Base-by-base conservation (phyloP, 2,329 filamentous ascomycete species). In the Colletotrichum gloeosporioides region DNA sequence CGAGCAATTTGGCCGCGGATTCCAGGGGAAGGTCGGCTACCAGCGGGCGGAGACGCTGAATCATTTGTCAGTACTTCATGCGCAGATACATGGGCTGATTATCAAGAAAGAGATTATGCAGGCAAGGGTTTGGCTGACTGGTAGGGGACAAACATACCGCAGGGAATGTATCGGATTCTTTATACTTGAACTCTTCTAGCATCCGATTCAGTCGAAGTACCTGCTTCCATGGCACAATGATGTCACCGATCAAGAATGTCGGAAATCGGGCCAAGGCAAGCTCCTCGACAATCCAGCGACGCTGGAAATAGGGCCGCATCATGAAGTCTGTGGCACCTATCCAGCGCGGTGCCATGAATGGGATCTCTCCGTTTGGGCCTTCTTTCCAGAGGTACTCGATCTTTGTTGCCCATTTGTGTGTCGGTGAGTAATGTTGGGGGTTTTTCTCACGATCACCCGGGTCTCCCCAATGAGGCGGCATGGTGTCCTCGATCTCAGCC, bases 201-300 rank as follows among this genome's bases (percentile, higher is more conserved):
- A 82, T 78, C 6, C 82, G 82, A 62, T 85, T 85, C 34, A 84
- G 61, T 3, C 80, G 80, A 10, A 85, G 78, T 18, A 85, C 69
- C 74, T 85, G 83, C 64, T 80, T 83, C 84, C 84, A 85, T 2
- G 84, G 81, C 8, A 85, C 80, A 13, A 85, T 83, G 55, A 80
- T 79, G 69, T 85, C 83, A 34, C 83, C 84, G 31, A 85, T 79
- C 6, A 86, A 77, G 39, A 76, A 76, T 6, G 74, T 76, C 22
- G 74, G 74, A 29, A 85, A 83, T 4, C 82, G 79, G 2, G 82
- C 82, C 76, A 83, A 78, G 44, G 83, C 78, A 49, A 85, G 80
- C 76, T 85, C 84, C 62, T 84, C 84, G 3, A 85, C 78, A 62
- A 85, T 85, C 84, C 84, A 85, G 3, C 80, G 81, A 8, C 84